These are phyloP conservation scores for Cladophialophora exuberans DNA, from an alignment of 2,329 filamentous ascomycete species.

Conservation along the genomic window DNA sequence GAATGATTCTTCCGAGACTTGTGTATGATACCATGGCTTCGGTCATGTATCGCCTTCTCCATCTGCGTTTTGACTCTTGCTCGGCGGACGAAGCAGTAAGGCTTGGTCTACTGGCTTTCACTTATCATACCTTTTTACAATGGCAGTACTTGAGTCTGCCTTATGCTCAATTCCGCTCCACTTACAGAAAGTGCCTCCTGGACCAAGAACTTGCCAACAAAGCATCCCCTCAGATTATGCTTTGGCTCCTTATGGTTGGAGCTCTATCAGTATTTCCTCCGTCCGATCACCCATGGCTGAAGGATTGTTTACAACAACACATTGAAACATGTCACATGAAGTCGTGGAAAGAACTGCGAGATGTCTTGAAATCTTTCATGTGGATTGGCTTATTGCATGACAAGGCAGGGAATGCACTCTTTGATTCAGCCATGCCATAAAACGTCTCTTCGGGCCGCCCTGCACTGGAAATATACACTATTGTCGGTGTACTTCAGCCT, in stretches of 20 bases:
- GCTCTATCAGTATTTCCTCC: constrained; percentile 19
- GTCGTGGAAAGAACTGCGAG: constrained; percentile 27
- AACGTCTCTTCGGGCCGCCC: neutral
- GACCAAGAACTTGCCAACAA: neutral
- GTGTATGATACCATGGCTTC: constrained; percentile 42
- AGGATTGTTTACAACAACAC: constrained; percentile 6
- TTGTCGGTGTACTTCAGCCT: neutral
- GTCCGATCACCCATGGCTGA: constrained; percentile 19
- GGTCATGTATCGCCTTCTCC: constrained; percentile 47
- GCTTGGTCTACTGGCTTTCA: constrained; percentile 45
- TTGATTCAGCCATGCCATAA: constrained; percentile 5
- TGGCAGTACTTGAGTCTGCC: constrained; percentile 37
- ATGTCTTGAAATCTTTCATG: constrained; percentile 36
- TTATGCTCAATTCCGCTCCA: constrained; percentile 27
- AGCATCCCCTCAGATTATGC: constrained; percentile 9
- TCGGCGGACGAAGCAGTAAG: constrained; percentile 43
- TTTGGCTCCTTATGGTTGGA: constrained; percentile 34
- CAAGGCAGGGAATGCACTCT: constrained; percentile 35
- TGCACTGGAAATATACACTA: neutral
- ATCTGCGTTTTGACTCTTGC: constrained; percentile 36
- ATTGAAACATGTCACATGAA: constrained; percentile 11
- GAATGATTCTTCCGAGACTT: constrained; percentile 30
- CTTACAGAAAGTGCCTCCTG: constrained; percentile 25
- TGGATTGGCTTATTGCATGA: constrained; percentile 41
- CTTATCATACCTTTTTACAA: constrained; percentile 45